Base-by-base conservation (phyloP, 768 basidiomycete genomes). In the Amanita pallidorosea region DNA sequence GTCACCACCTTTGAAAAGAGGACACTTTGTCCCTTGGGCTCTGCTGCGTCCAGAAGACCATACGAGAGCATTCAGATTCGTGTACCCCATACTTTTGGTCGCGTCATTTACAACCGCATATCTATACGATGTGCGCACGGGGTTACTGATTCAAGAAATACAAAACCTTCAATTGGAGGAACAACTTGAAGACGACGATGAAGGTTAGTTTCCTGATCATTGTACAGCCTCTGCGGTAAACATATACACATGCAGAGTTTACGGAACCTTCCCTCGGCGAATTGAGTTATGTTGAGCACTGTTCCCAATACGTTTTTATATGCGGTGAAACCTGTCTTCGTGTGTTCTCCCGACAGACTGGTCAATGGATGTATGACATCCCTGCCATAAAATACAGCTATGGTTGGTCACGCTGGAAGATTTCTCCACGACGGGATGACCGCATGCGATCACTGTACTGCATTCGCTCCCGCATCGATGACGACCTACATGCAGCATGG, bases 241-340 rank as follows among this genome's bases (percentile, higher is more conserved):
- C 27, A 29, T 29, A 9, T 29, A 27, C 27, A 23, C 3, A 23
- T 20, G 1, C 12, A n/a, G 12, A n/a, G 43, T 4, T 25, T 23
- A 11, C 2, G 12, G 22, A 20, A 12, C 42, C 42, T 2, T 27
- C 18, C 7, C 62, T 76, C 15, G 74, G 70, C 3, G 55, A 63
- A 9, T 70, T 85, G 49, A 68, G 68, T 47, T 88, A 87, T 54
- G 83, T 88, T 31, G 87, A 89, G 56, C 63, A 88, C 50, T 74
- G 72, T 49, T 66, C 70, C 40, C 63, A 65, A 7, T 75, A 83
- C 58, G 74, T 78, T 0, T 79, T 88, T 56, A 62, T 89, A 23
- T 84, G 80, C 44, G 76, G 77, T 5, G 58, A 59, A 1, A 55
- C 57, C 17, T 62, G 67, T 7, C 58, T 88, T 33, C 71, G 80